Conservation (phyloP, 139 green algal genomes). For the Coelastrella sp. region DNA sequence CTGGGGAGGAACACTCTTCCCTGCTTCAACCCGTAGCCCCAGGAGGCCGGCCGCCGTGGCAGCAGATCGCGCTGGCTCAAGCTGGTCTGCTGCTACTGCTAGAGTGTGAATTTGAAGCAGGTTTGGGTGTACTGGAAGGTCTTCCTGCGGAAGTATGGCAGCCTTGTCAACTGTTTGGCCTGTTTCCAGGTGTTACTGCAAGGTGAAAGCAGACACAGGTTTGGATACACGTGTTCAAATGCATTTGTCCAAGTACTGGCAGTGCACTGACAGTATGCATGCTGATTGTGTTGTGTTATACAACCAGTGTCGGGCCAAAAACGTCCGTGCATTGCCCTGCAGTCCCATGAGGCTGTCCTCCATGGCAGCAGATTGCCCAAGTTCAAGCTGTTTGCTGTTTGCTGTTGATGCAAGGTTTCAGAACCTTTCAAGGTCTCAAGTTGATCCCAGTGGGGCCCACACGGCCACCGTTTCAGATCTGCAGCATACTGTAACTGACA, state of each 20-base stretch:
- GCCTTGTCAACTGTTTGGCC: slow-evolving; percentile 73
- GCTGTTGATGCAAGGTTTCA: too few relatives aligned
- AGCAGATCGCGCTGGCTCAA: slow-evolving; percentile 68
- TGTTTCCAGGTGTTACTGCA: slow-evolving; percentile 66
- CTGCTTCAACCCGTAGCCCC: neutral
- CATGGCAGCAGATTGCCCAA: too few relatives aligned
- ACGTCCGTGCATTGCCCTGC: too few relatives aligned
- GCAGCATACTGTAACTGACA: too few relatives aligned
- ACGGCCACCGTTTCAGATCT: too few relatives aligned
- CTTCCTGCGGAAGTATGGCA: slow-evolving; percentile 62
- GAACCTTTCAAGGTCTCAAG: too few relatives aligned
- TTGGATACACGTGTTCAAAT: too few relatives aligned
- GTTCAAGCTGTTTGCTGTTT: too few relatives aligned
- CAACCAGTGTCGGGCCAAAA: too few relatives aligned
- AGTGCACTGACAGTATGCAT: neutral
- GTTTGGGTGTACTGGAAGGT: slow-evolving; percentile 58
- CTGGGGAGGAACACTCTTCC: neutral
- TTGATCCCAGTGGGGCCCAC: too few relatives aligned
- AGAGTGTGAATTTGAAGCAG: slow-evolving; percentile 61
- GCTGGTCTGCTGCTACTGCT: slow-evolving; percentile 77
- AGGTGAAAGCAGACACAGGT: slow-evolving; percentile 43
- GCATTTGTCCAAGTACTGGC: neutral
- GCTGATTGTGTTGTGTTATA: too few relatives aligned
- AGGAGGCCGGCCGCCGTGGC: slow-evolving; percentile 55
- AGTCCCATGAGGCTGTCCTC: too few relatives aligned